Evolutionary conservation across 163 green algal species (phyloP).

Genomic region (Prototheca cutis): DNA sequence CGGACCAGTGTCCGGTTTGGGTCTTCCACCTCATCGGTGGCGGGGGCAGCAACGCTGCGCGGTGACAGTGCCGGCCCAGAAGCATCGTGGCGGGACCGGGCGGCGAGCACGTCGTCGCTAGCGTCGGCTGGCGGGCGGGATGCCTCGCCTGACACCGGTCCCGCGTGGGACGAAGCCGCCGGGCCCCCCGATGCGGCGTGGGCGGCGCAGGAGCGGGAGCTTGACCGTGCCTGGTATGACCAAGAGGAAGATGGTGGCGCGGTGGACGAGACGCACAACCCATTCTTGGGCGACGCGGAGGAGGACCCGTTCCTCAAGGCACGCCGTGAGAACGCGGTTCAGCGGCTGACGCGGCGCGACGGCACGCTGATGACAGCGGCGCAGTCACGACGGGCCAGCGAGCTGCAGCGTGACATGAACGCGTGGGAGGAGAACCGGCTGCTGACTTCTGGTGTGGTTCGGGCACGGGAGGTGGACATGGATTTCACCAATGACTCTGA

Average conservation of each 20-base stretch:
- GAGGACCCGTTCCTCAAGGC: conserved; percentile 24
- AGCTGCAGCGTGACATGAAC: conserved; percentile 82
- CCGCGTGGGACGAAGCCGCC: conserved; percentile 47
- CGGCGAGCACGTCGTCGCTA: no score
- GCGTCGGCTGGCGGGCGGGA: conserved; percentile 40
- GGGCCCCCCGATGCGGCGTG: conserved; percentile 25
- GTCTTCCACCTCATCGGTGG: no score
- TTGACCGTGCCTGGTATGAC: conserved; percentile 76
- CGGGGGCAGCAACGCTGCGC: no score
- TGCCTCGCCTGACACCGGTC: conserved; percentile 42
- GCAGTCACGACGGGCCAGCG: conserved; percentile 69
- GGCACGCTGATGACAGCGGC: conserved; percentile 81
- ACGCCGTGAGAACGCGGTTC: conserved; percentile 6
- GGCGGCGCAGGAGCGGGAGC: conserved; percentile 23
- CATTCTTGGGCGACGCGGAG: conserved; percentile 60
- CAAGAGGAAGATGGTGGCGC: conserved; percentile 66
- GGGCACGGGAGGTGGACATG: conserved; percentile 52
- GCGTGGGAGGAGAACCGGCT: conserved; percentile 96
- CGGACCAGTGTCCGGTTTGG: conserved; percentile 48
- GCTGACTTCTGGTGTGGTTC: conserved; percentile 66
- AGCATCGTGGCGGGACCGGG: no score
- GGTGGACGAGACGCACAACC: conserved; percentile 50
- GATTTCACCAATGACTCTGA: conserved; percentile 84
- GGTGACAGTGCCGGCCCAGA: no score
- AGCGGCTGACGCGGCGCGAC: conserved; percentile 51